Evolutionary conservation across 768 basidiomycete genomes (phyloP).

Genomic region (Mycena pura): DNA sequence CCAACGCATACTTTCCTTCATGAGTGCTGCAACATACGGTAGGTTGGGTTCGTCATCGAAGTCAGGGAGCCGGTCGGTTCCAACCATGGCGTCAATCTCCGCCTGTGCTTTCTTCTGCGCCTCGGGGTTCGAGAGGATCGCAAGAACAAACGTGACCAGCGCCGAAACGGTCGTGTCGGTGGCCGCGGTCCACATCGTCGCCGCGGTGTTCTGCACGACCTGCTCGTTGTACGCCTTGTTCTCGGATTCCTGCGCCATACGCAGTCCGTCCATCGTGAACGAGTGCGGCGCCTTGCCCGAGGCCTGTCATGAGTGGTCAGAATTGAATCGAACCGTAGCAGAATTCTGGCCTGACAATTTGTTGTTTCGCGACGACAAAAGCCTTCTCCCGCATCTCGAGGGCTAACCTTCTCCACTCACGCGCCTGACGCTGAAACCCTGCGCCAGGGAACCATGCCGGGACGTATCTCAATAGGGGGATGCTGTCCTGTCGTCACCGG

Average conservation of each 20-base stretch:
- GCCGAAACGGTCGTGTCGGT: slow-evolving; percentile 44
- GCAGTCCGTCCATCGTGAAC: slow-evolving; percentile 7
- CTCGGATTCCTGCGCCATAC: not conserved
- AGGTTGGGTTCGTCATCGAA: slow-evolving; percentile 40
- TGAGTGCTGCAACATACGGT: slow-evolving; percentile 43
- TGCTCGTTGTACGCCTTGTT: slow-evolving; percentile 11
- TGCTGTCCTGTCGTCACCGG: slow-evolving; percentile 34
- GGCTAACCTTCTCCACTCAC: slow-evolving; percentile 38
- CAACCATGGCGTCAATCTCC: slow-evolving; percentile 46
- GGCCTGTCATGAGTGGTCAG: slow-evolving; percentile 25
- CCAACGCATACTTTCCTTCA: slow-evolving; percentile 47
- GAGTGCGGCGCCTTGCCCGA: slow-evolving; percentile 13
- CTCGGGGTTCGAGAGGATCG: slow-evolving; percentile 45
- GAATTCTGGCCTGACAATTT: slow-evolving; percentile 35
- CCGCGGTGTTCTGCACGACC: slow-evolving; percentile 4
- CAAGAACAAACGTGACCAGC: slow-evolving; percentile 42
- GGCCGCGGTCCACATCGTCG: slow-evolving; percentile 28
- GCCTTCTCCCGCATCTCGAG: slow-evolving; percentile 47
- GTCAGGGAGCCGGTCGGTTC: slow-evolving; percentile 41
- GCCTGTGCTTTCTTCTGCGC: slow-evolving; percentile 43
- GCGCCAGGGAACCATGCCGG: slow-evolving; percentile 52
- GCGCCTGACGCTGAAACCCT: slow-evolving; percentile 49
- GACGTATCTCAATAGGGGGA: slow-evolving; percentile 41
- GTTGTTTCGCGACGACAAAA: slow-evolving; percentile 40
- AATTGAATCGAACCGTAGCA: too few relatives aligned